Conservation (phyloP, 2,329 filamentous ascomycete species). For the Scopulariopsis brevicaulis region DNA sequence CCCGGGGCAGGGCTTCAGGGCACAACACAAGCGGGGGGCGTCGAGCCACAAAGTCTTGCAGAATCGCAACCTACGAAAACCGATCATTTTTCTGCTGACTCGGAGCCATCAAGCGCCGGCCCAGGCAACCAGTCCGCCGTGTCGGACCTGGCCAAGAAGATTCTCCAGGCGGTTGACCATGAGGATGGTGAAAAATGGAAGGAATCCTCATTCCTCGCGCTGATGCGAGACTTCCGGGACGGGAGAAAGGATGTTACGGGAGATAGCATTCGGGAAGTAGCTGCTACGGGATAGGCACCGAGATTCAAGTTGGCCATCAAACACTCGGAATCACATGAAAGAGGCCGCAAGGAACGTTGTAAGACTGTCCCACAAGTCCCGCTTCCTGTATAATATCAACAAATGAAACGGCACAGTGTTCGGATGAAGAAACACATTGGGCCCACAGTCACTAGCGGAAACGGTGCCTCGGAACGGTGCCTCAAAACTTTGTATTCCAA, state of each 20-base stretch:
- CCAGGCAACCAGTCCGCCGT: constrained; percentile 15
- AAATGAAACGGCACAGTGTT: too few species aligned
- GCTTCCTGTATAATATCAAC: too few species aligned
- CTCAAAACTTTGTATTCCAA: too few species aligned
- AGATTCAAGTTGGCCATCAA: not conserved
- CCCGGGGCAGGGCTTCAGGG: not conserved
- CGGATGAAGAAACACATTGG: too few species aligned
- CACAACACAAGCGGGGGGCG: not conserved
- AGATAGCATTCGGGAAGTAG: constrained; percentile 23
- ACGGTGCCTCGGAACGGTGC: too few species aligned
- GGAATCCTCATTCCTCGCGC: constrained; percentile 29
- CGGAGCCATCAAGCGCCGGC: not conserved
- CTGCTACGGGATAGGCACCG: not conserved
- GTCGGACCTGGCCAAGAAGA: constrained; percentile 27
- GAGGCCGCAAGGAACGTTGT: too few species aligned
- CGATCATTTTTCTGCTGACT: not conserved
- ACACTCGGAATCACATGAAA: too few species aligned
- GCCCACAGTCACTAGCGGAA: too few species aligned
- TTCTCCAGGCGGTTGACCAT: constrained; percentile 30
- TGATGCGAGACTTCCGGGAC: constrained; percentile 33
- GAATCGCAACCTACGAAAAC: not conserved
- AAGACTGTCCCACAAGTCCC: too few species aligned
- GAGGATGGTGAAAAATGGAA: constrained; percentile 34
- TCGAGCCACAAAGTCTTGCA: not conserved
- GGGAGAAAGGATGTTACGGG: constrained; percentile 30